A percentile compares a stretch with the other conserved stretches of the same genome.
Evolutionary conservation across 2,329 filamentous ascomycete genomes (phyloP).

Genomic region (Pseudogymnoascus sp.): DNA sequence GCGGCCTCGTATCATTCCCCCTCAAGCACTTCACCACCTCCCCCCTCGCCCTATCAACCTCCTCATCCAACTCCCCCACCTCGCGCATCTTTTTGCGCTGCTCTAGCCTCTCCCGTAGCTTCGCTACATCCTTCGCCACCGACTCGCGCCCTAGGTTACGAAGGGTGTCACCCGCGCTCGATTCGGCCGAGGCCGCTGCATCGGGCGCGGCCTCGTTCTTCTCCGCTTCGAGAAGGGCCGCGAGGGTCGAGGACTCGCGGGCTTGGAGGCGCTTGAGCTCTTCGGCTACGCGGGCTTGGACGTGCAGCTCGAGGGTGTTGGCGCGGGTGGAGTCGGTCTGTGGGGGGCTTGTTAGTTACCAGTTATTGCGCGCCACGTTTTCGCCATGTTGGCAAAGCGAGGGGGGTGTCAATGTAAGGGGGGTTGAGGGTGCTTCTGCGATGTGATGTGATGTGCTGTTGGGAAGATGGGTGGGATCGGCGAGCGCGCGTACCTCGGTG

Average conservation of each 20-base stretch:
- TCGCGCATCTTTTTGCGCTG: constrained; percentile 59
- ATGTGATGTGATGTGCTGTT: background rate
- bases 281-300: constrained; percentile 77
- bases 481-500: constrained; percentile 61
- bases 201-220: constrained; percentile 16
- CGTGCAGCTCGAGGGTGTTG: constrained; percentile 75
- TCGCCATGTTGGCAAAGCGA: background rate
- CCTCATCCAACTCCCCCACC: constrained; percentile 62
- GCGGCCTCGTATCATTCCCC: constrained; percentile 75
- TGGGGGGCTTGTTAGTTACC: constrained; percentile 1
- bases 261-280: constrained; percentile 77
- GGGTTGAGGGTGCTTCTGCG: background rate
- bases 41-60: constrained; percentile 67
- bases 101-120: constrained; percentile 54
- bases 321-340: constrained; percentile 86
- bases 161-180: constrained; percentile 28
- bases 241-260: constrained; percentile 63
- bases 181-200: constrained; percentile 17
- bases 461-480: background rate
- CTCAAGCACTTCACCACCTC: constrained; percentile 75
- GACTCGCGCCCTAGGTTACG: constrained; percentile 37
- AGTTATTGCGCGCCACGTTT: background rate
- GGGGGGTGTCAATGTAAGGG: background rate
- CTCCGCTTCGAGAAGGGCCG: constrained; percentile 50
- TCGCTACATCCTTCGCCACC: constrained; percentile 55